Evolutionary conservation across 2,329 filamentous ascomycete species (phyloP), one percentile per base, ranked within the genome.

Genomic region (Alternaria viburni): DNA sequence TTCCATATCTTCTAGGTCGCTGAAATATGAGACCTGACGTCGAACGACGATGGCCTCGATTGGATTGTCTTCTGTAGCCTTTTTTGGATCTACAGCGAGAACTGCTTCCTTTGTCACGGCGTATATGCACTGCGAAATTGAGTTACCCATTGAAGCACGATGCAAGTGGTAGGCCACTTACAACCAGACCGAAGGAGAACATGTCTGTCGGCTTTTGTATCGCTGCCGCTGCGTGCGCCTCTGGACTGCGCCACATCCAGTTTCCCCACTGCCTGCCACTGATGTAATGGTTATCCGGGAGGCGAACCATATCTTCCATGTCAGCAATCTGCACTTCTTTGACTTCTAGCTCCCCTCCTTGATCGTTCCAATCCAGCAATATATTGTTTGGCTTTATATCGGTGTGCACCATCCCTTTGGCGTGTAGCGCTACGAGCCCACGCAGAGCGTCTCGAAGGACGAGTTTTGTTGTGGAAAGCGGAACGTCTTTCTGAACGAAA

Each of bases 371-470:
- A 59, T 83, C 80, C 12, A 83, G 60, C 70, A 83, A 76, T 55
- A 84, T 81, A 55, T 83, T 84, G 66, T 83, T 79, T 46, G 81
- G 72, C 68, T 83, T 83, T 63, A 83, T 80, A 67, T 83, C 81
- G 3, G 62, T 68, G 49, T 72, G 67, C 15, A 68, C 43, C 44
- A 68, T 65, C 25, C 47, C 66, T 61, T 65, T 72, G 41, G 66
- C 51, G 26, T 65, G 61, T 41, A 65, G 25, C 1, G 61, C 58
- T 5, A 44, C 60, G 26, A 62, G 62, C 3, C 64, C 62, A 55
- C 64, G 51, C 23, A 61, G 51, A 7, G 19, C 49, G 46, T 66
- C 64, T 41, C 82, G 79, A n/a, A 85, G 76, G 46, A 85, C 80
- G 45, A 75, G 75, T 69, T 84, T 85, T 52, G 76, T 80, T 21